These are phyloP conservation scores for Stachybotrys echinatus DNA, from an alignment of 2,329 filamentous ascomycete species.

Conservation along the genomic window DNA sequence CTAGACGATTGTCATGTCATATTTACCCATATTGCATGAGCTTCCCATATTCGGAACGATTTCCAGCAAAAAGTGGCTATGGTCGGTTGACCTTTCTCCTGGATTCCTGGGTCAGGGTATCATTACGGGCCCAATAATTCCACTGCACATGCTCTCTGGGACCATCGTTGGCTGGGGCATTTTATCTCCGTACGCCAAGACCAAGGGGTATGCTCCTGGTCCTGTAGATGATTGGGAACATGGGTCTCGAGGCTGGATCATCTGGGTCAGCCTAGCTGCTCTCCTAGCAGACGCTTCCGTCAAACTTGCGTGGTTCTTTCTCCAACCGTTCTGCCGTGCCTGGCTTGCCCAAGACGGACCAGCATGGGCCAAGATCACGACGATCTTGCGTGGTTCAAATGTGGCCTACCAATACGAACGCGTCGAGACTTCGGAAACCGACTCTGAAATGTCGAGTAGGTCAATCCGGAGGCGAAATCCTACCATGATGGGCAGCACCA, in stretches of 20 bases:
- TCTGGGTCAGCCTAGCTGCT: constrained; percentile 1
- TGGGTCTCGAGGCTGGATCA: constrained; percentile 3
- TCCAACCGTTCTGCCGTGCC: background rate
- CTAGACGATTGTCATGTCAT: constrained; percentile 1
- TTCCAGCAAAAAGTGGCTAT: background rate
- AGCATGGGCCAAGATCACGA: background rate
- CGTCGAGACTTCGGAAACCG: background rate
- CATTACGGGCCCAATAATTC: background rate
- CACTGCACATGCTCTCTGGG: constrained; percentile 1
- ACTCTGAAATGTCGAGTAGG: too few species aligned
- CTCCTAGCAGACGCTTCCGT: constrained; percentile 1
- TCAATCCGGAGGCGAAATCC: too few species aligned
- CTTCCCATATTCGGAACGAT: background rate
- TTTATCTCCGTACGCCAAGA: constrained; percentile 1
- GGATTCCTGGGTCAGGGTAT: constrained; percentile 2
- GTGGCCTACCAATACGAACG: background rate
- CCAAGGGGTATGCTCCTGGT: background rate
- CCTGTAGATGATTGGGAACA: constrained; percentile 1
- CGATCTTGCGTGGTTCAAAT: background rate
- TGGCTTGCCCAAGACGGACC: background rate
- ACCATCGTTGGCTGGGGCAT: constrained; percentile 3
- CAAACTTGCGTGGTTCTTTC: background rate
- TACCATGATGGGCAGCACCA: too few species aligned
- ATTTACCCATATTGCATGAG: background rate
- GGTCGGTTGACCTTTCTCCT: background rate